phyloP scores from a whole-genome alignment of 148 eudicot genomes.

The Heliosperma pusillum region DNA sequence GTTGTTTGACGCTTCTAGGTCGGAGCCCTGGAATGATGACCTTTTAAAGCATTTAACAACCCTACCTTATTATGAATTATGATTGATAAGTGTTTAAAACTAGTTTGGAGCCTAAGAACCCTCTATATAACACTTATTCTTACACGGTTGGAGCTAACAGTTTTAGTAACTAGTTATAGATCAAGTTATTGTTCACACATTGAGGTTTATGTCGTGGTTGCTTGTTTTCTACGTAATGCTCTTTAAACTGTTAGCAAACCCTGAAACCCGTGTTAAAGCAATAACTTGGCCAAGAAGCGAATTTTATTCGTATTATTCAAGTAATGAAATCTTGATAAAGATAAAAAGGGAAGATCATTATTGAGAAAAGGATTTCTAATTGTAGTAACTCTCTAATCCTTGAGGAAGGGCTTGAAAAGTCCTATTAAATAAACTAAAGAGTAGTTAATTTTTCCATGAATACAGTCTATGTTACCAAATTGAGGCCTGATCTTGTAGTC shows the following conservation, averaged over 20 bases:
- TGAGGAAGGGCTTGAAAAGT: neutral
- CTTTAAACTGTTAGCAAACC: neutral
- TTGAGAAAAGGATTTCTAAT: neutral
- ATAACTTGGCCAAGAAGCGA: neutral
- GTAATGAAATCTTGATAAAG: neutral
- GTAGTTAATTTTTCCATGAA: neutral
- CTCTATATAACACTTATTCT: no score
- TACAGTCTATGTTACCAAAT: neutral
- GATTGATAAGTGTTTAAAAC: neutral
- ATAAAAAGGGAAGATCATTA: neutral
- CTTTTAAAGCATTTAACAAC: neutral
- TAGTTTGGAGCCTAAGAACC: neutral
- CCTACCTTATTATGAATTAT: neutral
- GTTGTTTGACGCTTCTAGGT: neutral
- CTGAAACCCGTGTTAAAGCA: neutral
- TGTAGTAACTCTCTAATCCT: neutral
- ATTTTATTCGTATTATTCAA: neutral
- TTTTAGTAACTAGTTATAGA: no score
- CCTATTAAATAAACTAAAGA: neutral
- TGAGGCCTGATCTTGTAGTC: conserved; percentile 6
- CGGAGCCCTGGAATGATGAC: neutral
- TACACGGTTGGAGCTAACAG: no score
- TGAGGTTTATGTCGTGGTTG: no score
- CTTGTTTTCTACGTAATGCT: neutral
- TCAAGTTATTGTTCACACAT: neutral